Percentiles rank a stretch among this genome's conserved stretches.
These are phyloP conservation scores for Venustampulla echinocandica DNA, from an alignment of 495 filamentous ascomycete genomes.

Conservation along the genomic window DNA sequence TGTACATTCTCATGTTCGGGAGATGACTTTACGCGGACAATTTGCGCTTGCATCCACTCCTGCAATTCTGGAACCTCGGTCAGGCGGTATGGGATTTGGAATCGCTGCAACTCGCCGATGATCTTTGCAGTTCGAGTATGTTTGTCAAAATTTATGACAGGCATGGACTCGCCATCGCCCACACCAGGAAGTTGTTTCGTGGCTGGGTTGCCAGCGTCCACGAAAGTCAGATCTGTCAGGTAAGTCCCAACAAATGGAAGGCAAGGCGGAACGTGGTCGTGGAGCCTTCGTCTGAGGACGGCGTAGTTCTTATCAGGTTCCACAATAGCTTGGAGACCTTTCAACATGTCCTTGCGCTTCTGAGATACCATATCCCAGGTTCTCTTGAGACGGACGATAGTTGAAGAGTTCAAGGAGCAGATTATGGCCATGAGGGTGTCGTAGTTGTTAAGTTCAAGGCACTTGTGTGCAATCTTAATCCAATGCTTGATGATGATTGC, in stretches of 20 bases:
- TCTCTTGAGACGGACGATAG: constrained; percentile 80
- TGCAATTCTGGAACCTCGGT: constrained; percentile 82
- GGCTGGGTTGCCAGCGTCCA: constrained; percentile 87
- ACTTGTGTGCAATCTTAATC: constrained; percentile 90
- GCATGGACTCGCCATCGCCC: constrained; percentile 45
- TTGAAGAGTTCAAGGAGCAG: constrained; percentile 83
- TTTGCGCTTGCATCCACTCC: constrained; percentile 82
- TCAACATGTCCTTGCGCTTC: constrained; percentile 74
- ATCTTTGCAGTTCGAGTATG: constrained; percentile 89
- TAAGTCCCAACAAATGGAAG: constrained; percentile 96
- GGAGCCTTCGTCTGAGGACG: constrained; percentile 77
- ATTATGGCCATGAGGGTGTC: constrained; percentile 95
- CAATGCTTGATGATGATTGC: constrained; percentile 92
- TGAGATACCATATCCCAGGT: constrained; percentile 89
- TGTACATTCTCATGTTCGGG: constrained; percentile 73
- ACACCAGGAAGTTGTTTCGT: constrained; percentile 52
- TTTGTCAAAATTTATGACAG: constrained; percentile 98
- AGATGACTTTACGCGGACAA: constrained; percentile 64
- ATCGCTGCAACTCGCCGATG: constrained; percentile 91
- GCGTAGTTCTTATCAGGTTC: constrained; percentile 88
- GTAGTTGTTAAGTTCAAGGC: constrained; percentile 87
- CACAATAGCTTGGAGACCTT: constrained; percentile 68
- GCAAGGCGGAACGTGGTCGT: constrained; percentile 84
- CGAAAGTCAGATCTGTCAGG: constrained; percentile 77
- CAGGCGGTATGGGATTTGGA: constrained; percentile 91